Evolutionary conservation across 257 asterid species (phyloP).

Genomic region (Avicennia marina): DNA sequence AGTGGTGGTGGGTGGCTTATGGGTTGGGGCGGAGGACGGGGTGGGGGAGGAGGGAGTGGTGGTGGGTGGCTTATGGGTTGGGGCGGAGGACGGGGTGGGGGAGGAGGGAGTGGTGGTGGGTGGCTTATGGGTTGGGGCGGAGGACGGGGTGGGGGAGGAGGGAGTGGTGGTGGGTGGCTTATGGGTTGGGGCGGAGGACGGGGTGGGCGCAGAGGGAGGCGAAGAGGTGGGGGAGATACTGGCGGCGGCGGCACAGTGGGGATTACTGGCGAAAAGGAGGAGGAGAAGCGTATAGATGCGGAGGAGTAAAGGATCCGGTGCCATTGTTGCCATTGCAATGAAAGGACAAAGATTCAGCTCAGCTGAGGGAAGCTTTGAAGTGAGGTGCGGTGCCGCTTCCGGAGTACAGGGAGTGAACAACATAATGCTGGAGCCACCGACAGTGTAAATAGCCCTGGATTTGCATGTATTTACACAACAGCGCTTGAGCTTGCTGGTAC

Average conservation of each 20-base stretch:
- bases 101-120: conserved; percentile 18
- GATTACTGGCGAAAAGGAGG: conserved; percentile 23
- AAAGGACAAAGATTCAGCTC: neutral
- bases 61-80: too few species aligned
- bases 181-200: too few species aligned
- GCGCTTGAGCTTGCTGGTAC: too few species aligned
- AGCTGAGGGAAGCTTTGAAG: too few species aligned
- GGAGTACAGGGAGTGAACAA: too few species aligned
- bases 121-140: too few species aligned
- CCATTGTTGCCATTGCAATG: conserved; percentile 18
- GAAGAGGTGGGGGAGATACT: conserved; percentile 23
- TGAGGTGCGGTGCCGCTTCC: too few species aligned
- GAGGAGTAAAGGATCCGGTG: conserved; percentile 23
- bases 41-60: conserved; percentile 3
- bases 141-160: conserved; percentile 16
- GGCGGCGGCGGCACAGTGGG: conserved; percentile 22
- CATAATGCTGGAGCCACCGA: too few species aligned
- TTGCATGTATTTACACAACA: too few species aligned
- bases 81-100: conserved; percentile 20
- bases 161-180: too few species aligned
- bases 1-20: conserved; percentile 25
- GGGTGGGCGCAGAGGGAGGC: conserved; percentile 17
- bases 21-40: conserved; percentile 5
- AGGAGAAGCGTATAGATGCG: conserved; percentile 21
- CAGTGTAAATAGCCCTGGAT: too few species aligned